phyloP scores from a whole-genome alignment of 129 eudicot genomes.

The Flaveria linearis region DNA sequence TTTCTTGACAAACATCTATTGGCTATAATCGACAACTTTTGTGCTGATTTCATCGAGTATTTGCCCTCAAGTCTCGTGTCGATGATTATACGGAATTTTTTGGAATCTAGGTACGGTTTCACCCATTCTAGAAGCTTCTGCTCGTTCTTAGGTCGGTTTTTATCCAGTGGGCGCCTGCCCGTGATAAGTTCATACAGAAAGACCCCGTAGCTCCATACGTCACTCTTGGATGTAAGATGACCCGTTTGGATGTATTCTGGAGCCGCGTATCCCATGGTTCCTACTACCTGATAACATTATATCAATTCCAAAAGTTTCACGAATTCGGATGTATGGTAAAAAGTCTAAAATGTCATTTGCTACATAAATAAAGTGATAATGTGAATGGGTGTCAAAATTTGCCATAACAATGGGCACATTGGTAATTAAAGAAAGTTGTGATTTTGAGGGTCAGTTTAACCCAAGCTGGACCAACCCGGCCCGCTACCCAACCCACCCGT shows the following conservation, averaged over 20 bases:
- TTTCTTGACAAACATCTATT: conserved; percentile 65
- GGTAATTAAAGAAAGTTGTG: background rate
- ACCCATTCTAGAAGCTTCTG: conserved; percentile 88
- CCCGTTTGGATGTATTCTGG: conserved; percentile 81
- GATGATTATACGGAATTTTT: conserved; percentile 60
- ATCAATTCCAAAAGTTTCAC: background rate
- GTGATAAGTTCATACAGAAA: conserved; percentile 77
- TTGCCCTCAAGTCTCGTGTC: conserved; percentile 77
- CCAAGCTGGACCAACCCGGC: background rate
- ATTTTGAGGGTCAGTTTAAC: background rate
- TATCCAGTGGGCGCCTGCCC: conserved; percentile 71
- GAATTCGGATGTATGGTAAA: background rate
- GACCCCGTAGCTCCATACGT: conserved; percentile 76
- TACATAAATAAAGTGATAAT: background rate
- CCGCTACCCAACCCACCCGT: background rate
- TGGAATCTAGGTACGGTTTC: conserved; percentile 66
- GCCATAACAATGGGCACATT: background rate
- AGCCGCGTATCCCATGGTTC: conserved; percentile 81
- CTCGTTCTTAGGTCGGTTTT: conserved; percentile 65
- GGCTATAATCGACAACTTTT: conserved; percentile 65
- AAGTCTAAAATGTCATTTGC: conserved; percentile 4
- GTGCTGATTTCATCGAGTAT: conserved; percentile 60
- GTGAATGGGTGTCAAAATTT: background rate
- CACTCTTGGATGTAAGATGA: conserved; percentile 60
- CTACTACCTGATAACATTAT: conserved; percentile 53